Base-by-base conservation (phyloP, 176 grass and related monocot species). In the Oryza longistaminata region DNA sequence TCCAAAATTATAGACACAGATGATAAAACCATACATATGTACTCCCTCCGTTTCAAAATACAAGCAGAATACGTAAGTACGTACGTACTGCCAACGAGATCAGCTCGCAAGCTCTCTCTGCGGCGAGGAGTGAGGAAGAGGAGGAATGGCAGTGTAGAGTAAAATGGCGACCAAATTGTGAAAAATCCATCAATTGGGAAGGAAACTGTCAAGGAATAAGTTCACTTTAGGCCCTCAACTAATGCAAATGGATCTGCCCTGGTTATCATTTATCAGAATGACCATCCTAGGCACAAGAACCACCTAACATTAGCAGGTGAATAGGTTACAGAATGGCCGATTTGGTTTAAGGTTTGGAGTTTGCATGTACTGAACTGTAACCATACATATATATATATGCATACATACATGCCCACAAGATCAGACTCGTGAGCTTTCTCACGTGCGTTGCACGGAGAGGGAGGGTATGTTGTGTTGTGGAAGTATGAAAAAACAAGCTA, bases 221-320 rank as follows among this genome's bases (percentile, higher is more conserved):
- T 48, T 12, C 46, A 48, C 11, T 48, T 14, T 48, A 48, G 11
- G 11, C 46, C 39, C 71, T 71, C 66, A 35, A 44, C 45, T 68
- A 6, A 14, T 31, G 72, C 6, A 44, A 24, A 34, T 61, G 48
- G 24, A 71, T 61, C 74, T 79, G 40, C 11, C 66, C 66, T 61
- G 87, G 43, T 84, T 83, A 61, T 83, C 40, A 39, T 16, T 25
- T 25, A 9, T 31, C 29, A 15, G 31, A 55, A 78, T 72, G 75
- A 85, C 66, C 74, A 43, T 83, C 68, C 87, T 50, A 83, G 55
- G 68, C n/a, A 3, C 12, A 53, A 79, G 67, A 71, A 61, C 58
- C 58, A 26, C 22, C 27, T 17, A 53, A 17, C 49, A 53, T 53
- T 53, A 53, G 49, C 11, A 42, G 40, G 40, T 42, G 40, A 42